phyloP scores from a whole-genome alignment of 1,284 basidiomycete genomes.

The Cryptococcus neoformans region DNA sequence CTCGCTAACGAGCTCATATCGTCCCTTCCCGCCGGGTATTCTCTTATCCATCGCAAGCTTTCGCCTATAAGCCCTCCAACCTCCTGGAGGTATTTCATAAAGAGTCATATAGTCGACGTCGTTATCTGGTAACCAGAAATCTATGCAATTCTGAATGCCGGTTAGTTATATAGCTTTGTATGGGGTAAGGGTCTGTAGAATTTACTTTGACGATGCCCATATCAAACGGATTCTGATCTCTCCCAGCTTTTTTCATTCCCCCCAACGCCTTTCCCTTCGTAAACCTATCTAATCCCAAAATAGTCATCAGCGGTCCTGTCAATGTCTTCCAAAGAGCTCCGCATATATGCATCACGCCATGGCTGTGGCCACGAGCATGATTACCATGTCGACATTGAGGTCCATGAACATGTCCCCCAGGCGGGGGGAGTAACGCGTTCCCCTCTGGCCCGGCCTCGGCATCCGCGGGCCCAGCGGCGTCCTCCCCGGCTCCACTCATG shows the following conservation, averaged over 20 bases:
- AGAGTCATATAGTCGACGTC: constrained; percentile 85
- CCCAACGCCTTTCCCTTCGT: constrained; percentile 83
- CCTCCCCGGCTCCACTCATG: constrained; percentile 32
- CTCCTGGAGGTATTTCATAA: constrained; percentile 81
- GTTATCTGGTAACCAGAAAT: constrained; percentile 88
- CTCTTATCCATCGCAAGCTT: constrained; percentile 21
- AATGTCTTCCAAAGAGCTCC: constrained; percentile 20
- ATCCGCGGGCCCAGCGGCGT: constrained; percentile 9
- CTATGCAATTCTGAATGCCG: constrained; percentile 68
- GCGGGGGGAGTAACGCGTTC: constrained; percentile 10
- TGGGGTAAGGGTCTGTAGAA: not conserved
- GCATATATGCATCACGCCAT: constrained; percentile 40
- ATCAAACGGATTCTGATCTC: constrained; percentile 89
- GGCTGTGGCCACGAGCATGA: constrained; percentile 32
- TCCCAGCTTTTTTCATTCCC: constrained; percentile 62
- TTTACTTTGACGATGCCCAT: constrained; percentile 62
- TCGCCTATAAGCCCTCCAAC: constrained; percentile 41
- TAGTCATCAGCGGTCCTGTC: constrained; percentile 60
- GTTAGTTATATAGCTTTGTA: not conserved
- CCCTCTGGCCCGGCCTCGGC: constrained; percentile 21
- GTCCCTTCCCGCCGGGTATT: constrained; percentile 14
- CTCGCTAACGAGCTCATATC: constrained; percentile 31
- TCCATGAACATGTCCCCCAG: constrained; percentile 24
- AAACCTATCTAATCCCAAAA: constrained; percentile 90
- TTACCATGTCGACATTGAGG: constrained; percentile 24